These are phyloP conservation scores for Actinomortierella ambigua DNA, from an alignment of 371 early-diverging fungal genomes.

Conservation along the genomic window DNA sequence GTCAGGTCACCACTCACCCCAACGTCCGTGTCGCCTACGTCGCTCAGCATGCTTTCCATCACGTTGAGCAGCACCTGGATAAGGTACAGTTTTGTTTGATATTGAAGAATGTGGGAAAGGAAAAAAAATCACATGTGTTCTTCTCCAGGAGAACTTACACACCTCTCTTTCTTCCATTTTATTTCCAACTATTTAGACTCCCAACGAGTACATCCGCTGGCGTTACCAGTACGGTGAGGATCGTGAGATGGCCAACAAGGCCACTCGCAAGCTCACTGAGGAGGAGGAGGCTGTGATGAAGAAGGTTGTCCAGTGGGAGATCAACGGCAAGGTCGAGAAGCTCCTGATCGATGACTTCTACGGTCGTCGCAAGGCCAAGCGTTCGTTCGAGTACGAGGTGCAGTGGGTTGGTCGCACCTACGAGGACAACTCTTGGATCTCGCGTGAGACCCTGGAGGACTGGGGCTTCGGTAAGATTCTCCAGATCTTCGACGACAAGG, in stretches of 20 bases:
- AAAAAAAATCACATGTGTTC: no score
- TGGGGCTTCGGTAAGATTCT: conserved; percentile 73
- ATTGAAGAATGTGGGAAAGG: no score
- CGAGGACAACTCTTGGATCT: conserved; percentile 72
- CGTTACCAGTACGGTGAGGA: conserved; percentile 72
- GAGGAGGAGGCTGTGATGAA: conserved; percentile 59
- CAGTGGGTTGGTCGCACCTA: conserved; percentile 62
- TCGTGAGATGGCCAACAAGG: conserved; percentile 67
- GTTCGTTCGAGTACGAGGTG: conserved; percentile 70
- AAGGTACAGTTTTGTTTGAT: conserved; percentile 2
- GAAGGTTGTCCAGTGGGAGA: conserved; percentile 27
- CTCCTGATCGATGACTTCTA: conserved; percentile 60
- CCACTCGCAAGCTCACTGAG: conserved; percentile 56
- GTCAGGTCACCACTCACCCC: conserved; percentile 74
- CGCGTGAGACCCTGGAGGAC: conserved; percentile 70
- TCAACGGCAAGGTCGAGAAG: conserved; percentile 61
- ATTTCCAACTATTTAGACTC: conserved; percentile 5
- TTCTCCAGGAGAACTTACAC: no score
- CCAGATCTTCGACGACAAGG: conserved; percentile 65
- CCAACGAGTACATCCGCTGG: conserved; percentile 72
- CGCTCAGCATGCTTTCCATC: conserved; percentile 81
- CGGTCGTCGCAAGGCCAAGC: conserved; percentile 72
- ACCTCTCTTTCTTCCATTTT: no score
- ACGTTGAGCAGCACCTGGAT: conserved; percentile 69
- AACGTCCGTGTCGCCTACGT: conserved; percentile 75